Conservation (phyloP, 129 eudicot genomes). For the Centrapalus pauciflorus region DNA sequence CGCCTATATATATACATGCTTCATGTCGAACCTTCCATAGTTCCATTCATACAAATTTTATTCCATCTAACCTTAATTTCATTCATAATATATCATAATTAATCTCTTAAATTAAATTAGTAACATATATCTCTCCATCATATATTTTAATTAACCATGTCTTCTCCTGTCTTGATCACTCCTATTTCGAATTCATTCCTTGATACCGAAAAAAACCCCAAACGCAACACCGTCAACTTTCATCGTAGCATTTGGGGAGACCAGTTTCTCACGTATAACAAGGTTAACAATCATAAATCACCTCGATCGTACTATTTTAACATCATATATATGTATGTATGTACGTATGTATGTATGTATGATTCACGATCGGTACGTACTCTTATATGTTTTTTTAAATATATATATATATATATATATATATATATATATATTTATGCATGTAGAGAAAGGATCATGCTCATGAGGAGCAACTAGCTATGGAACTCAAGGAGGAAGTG, state of each 20-base stretch:
- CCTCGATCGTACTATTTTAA: too few relatives aligned
- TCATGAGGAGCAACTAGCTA: conserved; percentile 10
- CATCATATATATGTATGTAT: not conserved
- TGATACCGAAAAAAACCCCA: not conserved
- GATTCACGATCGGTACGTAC: too few relatives aligned
- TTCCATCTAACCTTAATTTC: too few relatives aligned
- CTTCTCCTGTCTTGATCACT: not conserved
- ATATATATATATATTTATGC: too few relatives aligned
- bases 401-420: too few relatives aligned
- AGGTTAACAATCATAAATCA: not conserved
- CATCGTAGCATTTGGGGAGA: conserved; percentile 53
- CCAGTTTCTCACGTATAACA: conserved; percentile 23
- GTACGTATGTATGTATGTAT: too few relatives aligned
- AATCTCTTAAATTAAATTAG: too few relatives aligned
- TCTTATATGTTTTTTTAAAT: too few relatives aligned
- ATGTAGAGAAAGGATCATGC: conserved; percentile 2
- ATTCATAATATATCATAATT: too few relatives aligned
- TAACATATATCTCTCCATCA: not conserved
- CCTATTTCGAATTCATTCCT: not conserved
- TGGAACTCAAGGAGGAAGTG: conserved; percentile 27
- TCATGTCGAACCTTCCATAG: too few relatives aligned
- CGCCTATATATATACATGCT: too few relatives aligned
- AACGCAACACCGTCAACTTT: conserved; percentile 38
- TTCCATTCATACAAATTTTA: too few relatives aligned
- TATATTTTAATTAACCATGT: not conserved